A percentile compares a stretch with the other conserved stretches of the same genome.
Conservation (phyloP, 192 early-diverging fungal species). For the Rhizoclosmatium sp. region DNA sequence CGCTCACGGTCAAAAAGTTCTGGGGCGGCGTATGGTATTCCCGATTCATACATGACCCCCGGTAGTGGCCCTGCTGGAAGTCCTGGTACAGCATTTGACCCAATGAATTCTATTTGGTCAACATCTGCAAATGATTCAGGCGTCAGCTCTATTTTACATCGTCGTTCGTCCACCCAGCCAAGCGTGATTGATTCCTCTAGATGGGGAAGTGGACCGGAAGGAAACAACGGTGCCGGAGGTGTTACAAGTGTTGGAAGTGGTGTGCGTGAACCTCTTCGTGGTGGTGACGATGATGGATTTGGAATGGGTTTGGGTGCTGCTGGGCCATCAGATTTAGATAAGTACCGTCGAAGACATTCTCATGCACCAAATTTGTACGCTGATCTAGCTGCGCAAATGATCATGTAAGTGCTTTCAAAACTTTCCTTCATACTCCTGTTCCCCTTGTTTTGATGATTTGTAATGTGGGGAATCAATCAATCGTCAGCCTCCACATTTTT, state of each 20-base stretch:
- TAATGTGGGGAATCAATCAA: not conserved
- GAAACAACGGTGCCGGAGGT: constrained; percentile 1
- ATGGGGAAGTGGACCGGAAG: constrained; percentile 57
- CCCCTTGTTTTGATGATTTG: not conserved
- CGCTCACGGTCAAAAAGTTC: constrained; percentile 43
- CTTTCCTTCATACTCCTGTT: not conserved
- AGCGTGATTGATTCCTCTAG: constrained; percentile 37
- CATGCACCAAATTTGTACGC: constrained; percentile 57
- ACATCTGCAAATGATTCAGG: constrained; percentile 25
- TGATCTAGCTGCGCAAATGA: constrained; percentile 46
- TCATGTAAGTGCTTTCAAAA: constrained; percentile 8
- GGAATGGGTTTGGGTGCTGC: not conserved
- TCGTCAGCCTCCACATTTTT: not conserved
- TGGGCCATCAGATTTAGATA: constrained; percentile 53
- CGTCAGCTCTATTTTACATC: constrained; percentile 52
- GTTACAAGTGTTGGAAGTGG: not conserved
- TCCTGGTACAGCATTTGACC: constrained; percentile 55
- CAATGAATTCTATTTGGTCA: constrained; percentile 60
- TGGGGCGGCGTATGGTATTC: constrained; percentile 28
- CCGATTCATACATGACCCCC: constrained; percentile 56
- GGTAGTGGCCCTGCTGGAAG: constrained; percentile 63
- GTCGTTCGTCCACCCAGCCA: constrained; percentile 65
- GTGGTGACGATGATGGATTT: constrained; percentile 12
- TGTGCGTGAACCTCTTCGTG: constrained; percentile 25
- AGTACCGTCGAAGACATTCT: constrained; percentile 65